Evolutionary conservation across 2,329 filamentous ascomycete genomes (phyloP), one percentile per base, ranked within the genome.

Genomic region (Botrytis deweyae): DNA sequence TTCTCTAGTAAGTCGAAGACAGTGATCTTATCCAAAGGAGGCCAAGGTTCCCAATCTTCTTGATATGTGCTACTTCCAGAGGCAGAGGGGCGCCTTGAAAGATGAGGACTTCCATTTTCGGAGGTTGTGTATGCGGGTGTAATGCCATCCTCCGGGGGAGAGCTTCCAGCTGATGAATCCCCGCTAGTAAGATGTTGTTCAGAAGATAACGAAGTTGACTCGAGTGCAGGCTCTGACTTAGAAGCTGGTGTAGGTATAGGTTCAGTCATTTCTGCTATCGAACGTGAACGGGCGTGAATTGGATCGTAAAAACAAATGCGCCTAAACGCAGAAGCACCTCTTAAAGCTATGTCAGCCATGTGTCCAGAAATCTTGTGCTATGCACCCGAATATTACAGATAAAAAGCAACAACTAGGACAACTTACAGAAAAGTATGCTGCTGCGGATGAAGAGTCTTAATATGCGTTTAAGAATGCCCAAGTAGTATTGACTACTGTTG

Each of bases 1-100:
- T 98, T 98, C 83, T 98, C 95, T 77, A 99, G 88, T 67, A 99
- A 87, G 81, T 99, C 96, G 79, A 99, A 94, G 74, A 98, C 90
- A 58, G 93, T 95, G 72, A 99, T 86, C 70, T 94, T 92, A 82
- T 99, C 96, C 38, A 98, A 86, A 0, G 95, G 95, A 16, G 95
- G 93, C 76, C 97, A 92, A 36, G 90, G 87, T 76, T 97, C 94
- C 88, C 93, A 96, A 81, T 95, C 94, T 78, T 96, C 93, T 73
- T 96, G 93, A 79, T 94, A 94, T n/a, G 90, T 91, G 82, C 91
- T 94, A 82, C 91, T 94, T 67, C 89, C 91, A n/a, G 93, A 94
- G 82, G 94, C 94, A 25, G 94, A 97, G 25, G 88, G 87, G 72
- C 92, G 92, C 74, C 94, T 89, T 12, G 94, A 97, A 66, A 94